Evolutionary conservation across 2,329 filamentous ascomycete species (phyloP).

Genomic region (Pseudovirgaria hyperparasitica): DNA sequence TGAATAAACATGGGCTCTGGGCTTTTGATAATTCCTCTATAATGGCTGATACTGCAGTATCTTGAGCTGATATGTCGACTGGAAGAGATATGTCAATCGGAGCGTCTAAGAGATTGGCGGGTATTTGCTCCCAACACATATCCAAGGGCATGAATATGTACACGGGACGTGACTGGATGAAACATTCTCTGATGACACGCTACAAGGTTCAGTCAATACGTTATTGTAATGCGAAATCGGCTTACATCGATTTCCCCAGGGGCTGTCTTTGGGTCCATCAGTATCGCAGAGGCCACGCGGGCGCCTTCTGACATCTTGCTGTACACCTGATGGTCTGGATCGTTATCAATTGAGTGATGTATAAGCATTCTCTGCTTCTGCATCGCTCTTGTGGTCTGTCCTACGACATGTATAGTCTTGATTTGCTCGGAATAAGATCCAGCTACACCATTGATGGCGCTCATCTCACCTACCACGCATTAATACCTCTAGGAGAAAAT

Average conservation of each 20-base stretch:
- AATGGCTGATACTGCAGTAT: conserved; percentile 22
- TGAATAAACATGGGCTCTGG: conserved; percentile 24
- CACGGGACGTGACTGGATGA: conserved; percentile 28
- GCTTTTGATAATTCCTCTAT: conserved; percentile 17
- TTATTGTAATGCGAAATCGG: not conserved
- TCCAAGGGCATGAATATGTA: conserved; percentile 34
- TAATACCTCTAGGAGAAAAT: not conserved
- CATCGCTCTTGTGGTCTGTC: conserved; percentile 29
- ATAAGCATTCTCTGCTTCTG: conserved; percentile 32
- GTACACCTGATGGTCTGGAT: conserved; percentile 31
- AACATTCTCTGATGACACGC: conserved; percentile 29
- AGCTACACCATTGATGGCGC: conserved; percentile 32
- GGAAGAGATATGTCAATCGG: conserved; percentile 22
- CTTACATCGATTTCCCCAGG: conserved; percentile 28
- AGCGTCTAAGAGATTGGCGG: conserved; percentile 19
- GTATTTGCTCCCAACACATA: conserved; percentile 23
- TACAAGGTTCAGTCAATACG: conserved; percentile 5
- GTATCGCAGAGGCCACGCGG: conserved; percentile 26
- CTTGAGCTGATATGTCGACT: conserved; percentile 13
- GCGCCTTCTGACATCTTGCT: conserved; percentile 25
- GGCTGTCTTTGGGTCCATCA: conserved; percentile 27
- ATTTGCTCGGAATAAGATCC: conserved; percentile 31
- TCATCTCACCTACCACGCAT: conserved; percentile 22
- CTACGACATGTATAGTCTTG: conserved; percentile 33
- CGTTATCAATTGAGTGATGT: conserved; percentile 30